Percentiles rank a stretch among this genome's conserved stretches.
phyloP scores from a whole-genome alignment of 73 alveolate species.

The Breviolum minutum region DNA sequence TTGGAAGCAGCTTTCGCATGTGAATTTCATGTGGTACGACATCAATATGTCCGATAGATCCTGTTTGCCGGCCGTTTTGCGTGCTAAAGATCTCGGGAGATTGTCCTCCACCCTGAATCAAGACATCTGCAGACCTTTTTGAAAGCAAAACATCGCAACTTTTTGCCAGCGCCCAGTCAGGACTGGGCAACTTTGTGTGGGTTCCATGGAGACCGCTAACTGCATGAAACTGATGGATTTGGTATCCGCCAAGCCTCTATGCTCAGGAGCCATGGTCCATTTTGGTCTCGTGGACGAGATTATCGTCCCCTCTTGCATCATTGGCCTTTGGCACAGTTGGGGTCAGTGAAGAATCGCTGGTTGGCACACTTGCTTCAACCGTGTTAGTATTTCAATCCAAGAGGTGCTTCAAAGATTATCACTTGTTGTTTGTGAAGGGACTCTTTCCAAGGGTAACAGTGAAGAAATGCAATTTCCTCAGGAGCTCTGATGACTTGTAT shows the following conservation, averaged over 20 bases:
- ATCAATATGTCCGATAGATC: neutral
- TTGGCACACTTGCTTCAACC: neutral
- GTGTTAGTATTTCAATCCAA: neutral
- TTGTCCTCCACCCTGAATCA: neutral
- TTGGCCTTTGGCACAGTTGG: neutral
- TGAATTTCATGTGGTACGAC: too few relatives aligned
- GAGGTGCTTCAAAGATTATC: neutral
- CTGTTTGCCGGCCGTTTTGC: neutral
- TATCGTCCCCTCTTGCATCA: constrained; percentile 50
- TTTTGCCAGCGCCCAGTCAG: too few relatives aligned
- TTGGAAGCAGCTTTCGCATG: too few relatives aligned
- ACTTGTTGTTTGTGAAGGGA: too few relatives aligned
- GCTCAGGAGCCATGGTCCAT: neutral
- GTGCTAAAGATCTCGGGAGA: neutral
- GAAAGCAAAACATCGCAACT: neutral
- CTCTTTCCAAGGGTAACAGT: too few relatives aligned
- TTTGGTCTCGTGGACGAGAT: constrained; percentile 36
- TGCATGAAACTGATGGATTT: too few relatives aligned
- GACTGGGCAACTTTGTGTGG: too few relatives aligned
- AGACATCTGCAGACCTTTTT: neutral
- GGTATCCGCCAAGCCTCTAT: too few relatives aligned
- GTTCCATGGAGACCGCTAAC: too few relatives aligned
- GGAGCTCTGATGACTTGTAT: too few relatives aligned
- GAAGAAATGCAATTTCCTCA: too few relatives aligned
- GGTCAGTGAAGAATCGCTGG: neutral